Evolutionary conservation across 1,284 basidiomycete genomes (phyloP).

Genomic region (Meira nashicola): DNA sequence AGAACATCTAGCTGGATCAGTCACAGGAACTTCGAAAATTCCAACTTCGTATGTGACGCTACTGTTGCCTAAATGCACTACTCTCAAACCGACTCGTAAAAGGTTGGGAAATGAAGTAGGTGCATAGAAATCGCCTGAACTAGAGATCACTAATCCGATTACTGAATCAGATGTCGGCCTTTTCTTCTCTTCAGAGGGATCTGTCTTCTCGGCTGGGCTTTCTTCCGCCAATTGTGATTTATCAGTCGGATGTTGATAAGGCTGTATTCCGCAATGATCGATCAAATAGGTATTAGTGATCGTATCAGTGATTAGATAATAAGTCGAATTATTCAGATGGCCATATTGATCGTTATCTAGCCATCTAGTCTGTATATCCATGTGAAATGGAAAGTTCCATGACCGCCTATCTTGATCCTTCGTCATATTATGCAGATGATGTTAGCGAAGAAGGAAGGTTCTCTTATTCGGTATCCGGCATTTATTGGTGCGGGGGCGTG

Average conservation of each 20-base stretch:
- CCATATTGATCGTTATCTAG: conserved; percentile 38
- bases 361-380: conserved; percentile 22
- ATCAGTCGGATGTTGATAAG: conserved; percentile 16
- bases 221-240: not conserved
- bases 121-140: conserved; percentile 29
- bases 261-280: conserved; percentile 24
- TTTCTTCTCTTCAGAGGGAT: not conserved
- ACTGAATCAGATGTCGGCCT: conserved; percentile 8
- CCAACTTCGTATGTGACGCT: conserved; percentile 30
- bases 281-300: conserved; percentile 33
- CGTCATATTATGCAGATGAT: not conserved
- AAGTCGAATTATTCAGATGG: conserved; percentile 35
- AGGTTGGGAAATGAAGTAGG: conserved; percentile 28
- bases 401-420: not conserved
- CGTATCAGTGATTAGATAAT: conserved; percentile 31
- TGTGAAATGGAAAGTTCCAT: not conserved
- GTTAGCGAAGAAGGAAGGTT: not conserved
- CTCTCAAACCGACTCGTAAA: conserved; percentile 20
- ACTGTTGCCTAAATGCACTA: conserved; percentile 24
- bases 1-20: not conserved
- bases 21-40: conserved; percentile 16
- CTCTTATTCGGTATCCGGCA: too few species aligned
- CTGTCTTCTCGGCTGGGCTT: not conserved
- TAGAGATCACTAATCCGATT: conserved; percentile 30
- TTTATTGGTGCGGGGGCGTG: not conserved